phyloP scores from a whole-genome alignment of 2,329 filamentous ascomycete genomes.

The Fusarium lateritium region DNA sequence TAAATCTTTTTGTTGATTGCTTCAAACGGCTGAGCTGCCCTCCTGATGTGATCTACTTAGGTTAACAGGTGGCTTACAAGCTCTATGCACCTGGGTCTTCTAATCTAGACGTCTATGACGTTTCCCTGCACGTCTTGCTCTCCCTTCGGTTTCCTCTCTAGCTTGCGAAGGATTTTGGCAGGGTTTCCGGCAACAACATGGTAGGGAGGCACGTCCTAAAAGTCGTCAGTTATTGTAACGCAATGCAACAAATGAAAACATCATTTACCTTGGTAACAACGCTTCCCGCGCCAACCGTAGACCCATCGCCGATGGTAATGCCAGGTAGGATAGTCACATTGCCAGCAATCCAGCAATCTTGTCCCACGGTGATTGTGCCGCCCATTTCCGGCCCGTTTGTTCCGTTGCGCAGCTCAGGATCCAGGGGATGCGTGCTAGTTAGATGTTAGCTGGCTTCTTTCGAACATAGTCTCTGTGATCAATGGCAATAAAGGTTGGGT shows the following conservation, averaged over 20 bases:
- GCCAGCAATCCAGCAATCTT: slow-evolving; percentile 86
- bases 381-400: slow-evolving; percentile 82
- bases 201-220: slow-evolving; percentile 51
- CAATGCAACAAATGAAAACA: slow-evolving; percentile 22
- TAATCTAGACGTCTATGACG: background rate
- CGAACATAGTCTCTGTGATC: too few species aligned
- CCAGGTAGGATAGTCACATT: slow-evolving; percentile 80
- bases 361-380: slow-evolving; percentile 79
- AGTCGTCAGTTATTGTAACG: slow-evolving; percentile 7
- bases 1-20: too few species aligned
- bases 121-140: slow-evolving; percentile 15
- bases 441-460: too few species aligned
- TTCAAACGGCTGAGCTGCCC: too few species aligned
- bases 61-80: too few species aligned
- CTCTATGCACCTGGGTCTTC: too few species aligned
- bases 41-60: too few species aligned
- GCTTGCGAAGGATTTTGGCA: slow-evolving; percentile 40
- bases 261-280: slow-evolving; percentile 79
- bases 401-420: slow-evolving; percentile 81
- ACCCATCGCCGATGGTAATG: slow-evolving; percentile 82
- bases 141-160: slow-evolving; percentile 21
- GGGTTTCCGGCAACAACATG: slow-evolving; percentile 51
- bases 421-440: slow-evolving; percentile 76
- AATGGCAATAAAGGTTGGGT: too few species aligned
- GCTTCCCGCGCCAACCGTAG: slow-evolving; percentile 83